Conservation (phyloP, 78 protist genomes). For the Planoprotostelium fungivorum region DNA sequence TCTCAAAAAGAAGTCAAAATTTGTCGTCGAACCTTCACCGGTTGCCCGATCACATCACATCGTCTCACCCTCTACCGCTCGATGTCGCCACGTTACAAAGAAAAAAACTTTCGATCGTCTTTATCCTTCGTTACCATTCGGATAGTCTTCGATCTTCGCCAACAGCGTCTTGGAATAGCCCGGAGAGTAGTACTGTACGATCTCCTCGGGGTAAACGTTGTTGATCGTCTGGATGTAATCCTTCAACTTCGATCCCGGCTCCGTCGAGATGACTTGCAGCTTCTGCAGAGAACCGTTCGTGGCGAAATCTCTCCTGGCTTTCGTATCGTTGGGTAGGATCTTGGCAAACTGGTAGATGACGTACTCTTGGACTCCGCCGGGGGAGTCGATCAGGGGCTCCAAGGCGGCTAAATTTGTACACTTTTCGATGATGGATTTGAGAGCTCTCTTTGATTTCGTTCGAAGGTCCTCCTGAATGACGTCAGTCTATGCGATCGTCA, state of each 20-base stretch:
- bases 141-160: constrained; percentile 48
- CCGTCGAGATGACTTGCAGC: constrained; percentile 73
- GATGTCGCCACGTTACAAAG: too few species aligned
- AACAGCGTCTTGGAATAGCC: constrained; percentile 60
- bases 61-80: too few species aligned
- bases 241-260: constrained; percentile 62
- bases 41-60: too few species aligned
- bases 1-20: too few species aligned
- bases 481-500: not conserved
- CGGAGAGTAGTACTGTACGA: constrained; percentile 86
- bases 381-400: constrained; percentile 80
- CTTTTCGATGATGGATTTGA: constrained; percentile 70
- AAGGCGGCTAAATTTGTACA: constrained; percentile 78
- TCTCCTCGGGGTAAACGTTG: constrained; percentile 80
- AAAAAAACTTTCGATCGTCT: too few species aligned
- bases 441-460: constrained; percentile 79
- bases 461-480: constrained; percentile 48
- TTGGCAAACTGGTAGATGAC: constrained; percentile 87
- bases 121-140: not conserved
- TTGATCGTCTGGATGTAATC: constrained; percentile 74
- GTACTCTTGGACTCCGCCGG: constrained; percentile 68
- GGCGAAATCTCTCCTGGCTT: constrained; percentile 7
- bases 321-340: constrained; percentile 81
- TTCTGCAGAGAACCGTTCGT: not conserved
- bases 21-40: too few species aligned